Conservation (phyloP, 306 rosid genomes). For the Trifolium fragiferum region DNA sequence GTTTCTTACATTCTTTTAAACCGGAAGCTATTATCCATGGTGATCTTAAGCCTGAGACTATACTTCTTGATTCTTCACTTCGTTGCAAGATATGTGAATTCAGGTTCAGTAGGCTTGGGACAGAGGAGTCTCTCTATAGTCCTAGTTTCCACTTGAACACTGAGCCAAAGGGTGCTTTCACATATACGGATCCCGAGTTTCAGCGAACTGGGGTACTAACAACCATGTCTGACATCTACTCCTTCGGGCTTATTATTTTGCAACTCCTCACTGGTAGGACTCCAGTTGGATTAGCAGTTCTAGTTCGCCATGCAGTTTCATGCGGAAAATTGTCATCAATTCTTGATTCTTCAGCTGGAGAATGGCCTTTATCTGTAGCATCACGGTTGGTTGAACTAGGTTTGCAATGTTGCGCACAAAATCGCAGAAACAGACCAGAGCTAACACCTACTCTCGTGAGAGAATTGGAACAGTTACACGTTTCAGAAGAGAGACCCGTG, state of each 20-base stretch:
- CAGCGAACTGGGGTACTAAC: conserved; percentile 73
- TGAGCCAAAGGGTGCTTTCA: conserved; percentile 73
- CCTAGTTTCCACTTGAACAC: conserved; percentile 60
- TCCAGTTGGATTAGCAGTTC: conserved; percentile 63
- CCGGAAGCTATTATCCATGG: conserved; percentile 86
- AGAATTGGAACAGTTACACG: conserved; percentile 72
- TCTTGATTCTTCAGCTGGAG: conserved; percentile 78
- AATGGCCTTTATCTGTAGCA: conserved; percentile 72
- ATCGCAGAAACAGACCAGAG: conserved; percentile 72
- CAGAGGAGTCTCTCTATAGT: conserved; percentile 66
- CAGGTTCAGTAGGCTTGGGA: conserved; percentile 73
- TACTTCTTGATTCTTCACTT: conserved; percentile 69
- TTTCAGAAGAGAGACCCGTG: conserved; percentile 70
- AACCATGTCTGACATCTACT: conserved; percentile 80
- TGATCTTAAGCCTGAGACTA: conserved; percentile 70
- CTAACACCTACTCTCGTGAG: conserved; percentile 77
- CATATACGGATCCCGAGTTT: conserved; percentile 78
- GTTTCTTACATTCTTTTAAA: conserved; percentile 85
- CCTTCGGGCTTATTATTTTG: conserved; percentile 79
- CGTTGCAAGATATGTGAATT: conserved; percentile 86
- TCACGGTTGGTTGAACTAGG: conserved; percentile 67
- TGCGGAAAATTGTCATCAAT: conserved; percentile 59
- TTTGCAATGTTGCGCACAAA: conserved; percentile 76
- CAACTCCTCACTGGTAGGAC: conserved; percentile 79
- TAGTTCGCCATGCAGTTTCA: conserved; percentile 64